Evolutionary conservation across 768 basidiomycete species (phyloP).

Genomic region (Lentinula sp.): DNA sequence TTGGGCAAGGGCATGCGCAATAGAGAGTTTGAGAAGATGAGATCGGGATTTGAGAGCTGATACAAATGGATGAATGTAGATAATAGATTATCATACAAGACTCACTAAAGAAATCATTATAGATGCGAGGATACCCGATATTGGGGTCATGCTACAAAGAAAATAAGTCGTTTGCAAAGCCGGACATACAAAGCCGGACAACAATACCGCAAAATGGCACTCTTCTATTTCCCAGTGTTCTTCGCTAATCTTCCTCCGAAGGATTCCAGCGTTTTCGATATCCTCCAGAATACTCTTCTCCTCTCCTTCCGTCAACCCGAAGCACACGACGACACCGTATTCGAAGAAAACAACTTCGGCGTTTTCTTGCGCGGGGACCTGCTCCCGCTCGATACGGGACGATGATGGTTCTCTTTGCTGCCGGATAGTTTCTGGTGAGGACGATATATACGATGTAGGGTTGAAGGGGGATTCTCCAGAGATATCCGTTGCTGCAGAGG

Average conservation of each 20-base stretch:
- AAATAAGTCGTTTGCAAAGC: slow-evolving; percentile 4
- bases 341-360: slow-evolving; percentile 78
- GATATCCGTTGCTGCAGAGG: slow-evolving; percentile 6
- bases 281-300: slow-evolving; percentile 86
- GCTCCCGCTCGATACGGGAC: slow-evolving; percentile 4
- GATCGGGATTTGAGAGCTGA: slow-evolving; percentile 88
- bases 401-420: not conserved
- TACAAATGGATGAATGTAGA: slow-evolving; percentile 2
- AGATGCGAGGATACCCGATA: slow-evolving; percentile 85
- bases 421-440: slow-evolving; percentile 5
- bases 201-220: slow-evolving; percentile 78
- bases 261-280: slow-evolving; percentile 61
- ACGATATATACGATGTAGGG: slow-evolving; percentile 7
- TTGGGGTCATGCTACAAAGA: slow-evolving; percentile 68
- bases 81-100: slow-evolving; percentile 8
- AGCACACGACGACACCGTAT: slow-evolving; percentile 91
- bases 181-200: slow-evolving; percentile 1
- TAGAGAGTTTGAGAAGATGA: slow-evolving; percentile 86
- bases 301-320: slow-evolving; percentile 74
- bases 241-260: slow-evolving; percentile 56
- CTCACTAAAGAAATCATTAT: slow-evolving; percentile 94
- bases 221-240: slow-evolving; percentile 90
- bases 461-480: slow-evolving; percentile 10
- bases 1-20: slow-evolving; percentile 91
- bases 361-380: slow-evolving; percentile 38